phyloP scores from a whole-genome alignment of 2,329 filamentous ascomycete species.

The Fusarium chaquense region DNA sequence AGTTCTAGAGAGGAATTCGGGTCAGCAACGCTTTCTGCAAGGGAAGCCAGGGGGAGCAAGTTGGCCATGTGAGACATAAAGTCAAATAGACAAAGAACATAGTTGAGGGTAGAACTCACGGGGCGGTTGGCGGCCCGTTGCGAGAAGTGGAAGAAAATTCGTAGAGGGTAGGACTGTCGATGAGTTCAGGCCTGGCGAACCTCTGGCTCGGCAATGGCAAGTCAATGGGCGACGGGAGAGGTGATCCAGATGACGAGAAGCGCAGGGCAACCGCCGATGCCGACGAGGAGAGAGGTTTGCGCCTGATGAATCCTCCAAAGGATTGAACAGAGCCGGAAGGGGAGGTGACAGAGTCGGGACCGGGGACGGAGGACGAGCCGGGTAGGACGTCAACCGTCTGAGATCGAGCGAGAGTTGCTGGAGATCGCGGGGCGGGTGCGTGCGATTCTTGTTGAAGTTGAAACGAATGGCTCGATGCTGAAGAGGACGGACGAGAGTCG shows the following conservation, averaged over 20 bases:
- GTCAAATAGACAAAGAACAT: conserved; percentile 16
- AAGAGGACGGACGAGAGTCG: conserved; percentile 35
- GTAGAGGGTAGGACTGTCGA: conserved; percentile 73
- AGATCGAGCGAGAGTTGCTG: conserved; percentile 42
- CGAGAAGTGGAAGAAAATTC: conserved; percentile 60
- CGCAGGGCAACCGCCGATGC: conserved; percentile 48
- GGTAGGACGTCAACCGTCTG: conserved; percentile 44
- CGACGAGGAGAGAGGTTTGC: conserved; percentile 70
- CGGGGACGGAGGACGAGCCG: conserved; percentile 39
- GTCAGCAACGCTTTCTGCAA: conserved; percentile 45
- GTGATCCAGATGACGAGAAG: conserved; percentile 45
- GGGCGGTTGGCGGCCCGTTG: conserved; percentile 32
- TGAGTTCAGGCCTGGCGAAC: conserved; percentile 66
- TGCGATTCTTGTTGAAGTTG: conserved; percentile 24
- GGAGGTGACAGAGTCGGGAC: conserved; percentile 27
- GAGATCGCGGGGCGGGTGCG: conserved; percentile 31
- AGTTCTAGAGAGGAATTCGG: conserved; percentile 46
- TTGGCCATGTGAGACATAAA: conserved; percentile 20
- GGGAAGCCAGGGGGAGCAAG: conserved; percentile 11
- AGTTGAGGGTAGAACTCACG: conserved; percentile 45
- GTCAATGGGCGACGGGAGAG: conserved; percentile 53
- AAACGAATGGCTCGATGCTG: conserved; percentile 36
- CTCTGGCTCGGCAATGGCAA: conserved; percentile 64
- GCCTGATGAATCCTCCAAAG: conserved; percentile 59
- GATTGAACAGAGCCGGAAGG: conserved; percentile 31